Evolutionary conservation across 2,329 filamentous ascomycete genomes (phyloP), one percentile per base, ranked within the genome.

Genomic region (Penicillium sp.): DNA sequence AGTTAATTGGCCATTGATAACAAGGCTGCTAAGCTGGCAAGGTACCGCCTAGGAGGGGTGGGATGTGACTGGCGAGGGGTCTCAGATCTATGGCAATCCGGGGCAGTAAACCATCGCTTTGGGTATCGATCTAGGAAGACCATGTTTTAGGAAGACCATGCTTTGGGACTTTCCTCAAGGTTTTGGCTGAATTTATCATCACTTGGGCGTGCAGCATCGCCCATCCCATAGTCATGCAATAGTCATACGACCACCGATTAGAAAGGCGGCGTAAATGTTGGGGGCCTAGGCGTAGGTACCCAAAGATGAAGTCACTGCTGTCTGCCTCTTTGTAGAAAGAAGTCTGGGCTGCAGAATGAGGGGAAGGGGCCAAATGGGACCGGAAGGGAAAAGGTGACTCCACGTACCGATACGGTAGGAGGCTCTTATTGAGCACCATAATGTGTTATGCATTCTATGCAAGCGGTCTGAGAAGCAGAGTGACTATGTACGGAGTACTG

Each of bases 41-140:
- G 26, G 55, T 54, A 58, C 50, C 50, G 35, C 62, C 62, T 13
- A 68, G 62, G 33, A 67, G 65, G 46, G 60, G 31, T 6, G 59
- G 60, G 56, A 26, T 59, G 27, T 60, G 51, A 5, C 35, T 44
- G n/a, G 65, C 37, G 26, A 67, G 57, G 43, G 31, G 13, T 42
- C 54, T 54, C 10, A 67, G 26, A 26, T 63, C 48, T 42, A 64
- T 62, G 4, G 49, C 54, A 37, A 63, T 51, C 6, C 19, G 54
- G 23, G 56, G 58, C 7, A 67, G 16, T 44, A 25, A 29, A 46
- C 50, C 10, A 21, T 66, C 44, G n/a, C 45, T 53, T 5, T 29
- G 53, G 9, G 53, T 16, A 53, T 48, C 59, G 53, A 63, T 55
- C 26, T 61, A 39, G 39, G 23, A 29, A 29, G 27, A 29, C 27